Evolutionary conservation across 345 rosid genomes (phyloP).

Genomic region (Dipteronia dyeriana): DNA sequence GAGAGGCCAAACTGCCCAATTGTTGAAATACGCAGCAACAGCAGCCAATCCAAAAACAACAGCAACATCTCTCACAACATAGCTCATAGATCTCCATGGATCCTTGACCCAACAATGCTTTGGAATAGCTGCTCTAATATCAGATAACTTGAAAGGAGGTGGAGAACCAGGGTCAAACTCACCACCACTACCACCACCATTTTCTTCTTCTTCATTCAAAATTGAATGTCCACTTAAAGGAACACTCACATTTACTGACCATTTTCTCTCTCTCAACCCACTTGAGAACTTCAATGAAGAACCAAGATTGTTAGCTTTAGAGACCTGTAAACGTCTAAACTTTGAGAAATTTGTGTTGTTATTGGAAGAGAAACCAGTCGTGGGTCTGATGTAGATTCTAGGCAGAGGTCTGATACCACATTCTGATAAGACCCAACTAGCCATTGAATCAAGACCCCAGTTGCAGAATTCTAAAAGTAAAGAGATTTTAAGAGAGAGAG

Average conservation of each 20-base stretch:
- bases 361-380: constrained; percentile 27
- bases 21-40: constrained; percentile 67
- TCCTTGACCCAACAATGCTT: constrained; percentile 92
- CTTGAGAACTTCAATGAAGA: constrained; percentile 35
- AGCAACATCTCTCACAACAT: constrained; percentile 70
- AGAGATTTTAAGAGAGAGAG: not conserved
- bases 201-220: constrained; percentile 25
- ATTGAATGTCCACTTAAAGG: constrained; percentile 31
- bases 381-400: constrained; percentile 35
- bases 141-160: constrained; percentile 76
- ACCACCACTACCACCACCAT: constrained; percentile 22
- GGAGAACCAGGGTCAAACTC: constrained; percentile 52
- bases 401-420: constrained; percentile 60
- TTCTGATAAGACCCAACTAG: constrained; percentile 56
- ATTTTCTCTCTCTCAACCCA: constrained; percentile 29
- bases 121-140: constrained; percentile 79
- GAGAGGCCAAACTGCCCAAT: constrained; percentile 86
- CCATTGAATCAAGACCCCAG: constrained; percentile 40
- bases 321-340: constrained; percentile 22
- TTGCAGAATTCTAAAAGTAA: not conserved
- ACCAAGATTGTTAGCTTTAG: constrained; percentile 24
- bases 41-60: constrained; percentile 76
- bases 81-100: constrained; percentile 80
- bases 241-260: constrained; percentile 61
- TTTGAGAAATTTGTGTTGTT: constrained; percentile 18